Evolutionary conservation across 495 filamentous ascomycete genomes (phyloP).

Genomic region (Penicillium ucsense): DNA sequence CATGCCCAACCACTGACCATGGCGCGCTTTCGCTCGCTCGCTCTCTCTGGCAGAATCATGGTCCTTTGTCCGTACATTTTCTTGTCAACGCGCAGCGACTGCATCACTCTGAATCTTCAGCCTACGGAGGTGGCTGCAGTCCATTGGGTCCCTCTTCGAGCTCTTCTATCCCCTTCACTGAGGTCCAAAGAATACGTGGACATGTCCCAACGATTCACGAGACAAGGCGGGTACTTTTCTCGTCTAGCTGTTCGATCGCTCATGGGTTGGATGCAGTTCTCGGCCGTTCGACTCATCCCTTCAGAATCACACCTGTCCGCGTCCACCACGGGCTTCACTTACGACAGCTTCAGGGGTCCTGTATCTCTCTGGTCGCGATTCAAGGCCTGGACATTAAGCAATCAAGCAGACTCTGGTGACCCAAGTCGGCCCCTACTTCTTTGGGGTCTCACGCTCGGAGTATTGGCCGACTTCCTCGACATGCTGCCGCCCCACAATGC

Average conservation of each 20-base stretch:
- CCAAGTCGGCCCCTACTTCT: constrained; percentile 47
- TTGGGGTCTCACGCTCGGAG: constrained; percentile 68
- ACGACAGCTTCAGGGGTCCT: constrained; percentile 11
- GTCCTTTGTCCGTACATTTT: constrained; percentile 71
- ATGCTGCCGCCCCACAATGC: constrained; percentile 56
- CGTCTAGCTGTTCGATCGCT: constrained; percentile 43
- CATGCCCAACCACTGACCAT: not conserved
- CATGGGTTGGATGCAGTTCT: constrained; percentile 63
- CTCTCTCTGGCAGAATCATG: constrained; percentile 46
- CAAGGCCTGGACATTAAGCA: constrained; percentile 22
- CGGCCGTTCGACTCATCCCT: constrained; percentile 55
- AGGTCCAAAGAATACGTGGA: constrained; percentile 59
- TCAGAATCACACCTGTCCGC: constrained; percentile 51
- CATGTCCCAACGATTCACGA: constrained; percentile 53
- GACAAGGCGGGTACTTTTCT: constrained; percentile 38
- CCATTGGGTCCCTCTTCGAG: constrained; percentile 67
- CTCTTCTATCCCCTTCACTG: constrained; percentile 50
- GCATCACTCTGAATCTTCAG: constrained; percentile 54
- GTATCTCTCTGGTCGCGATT: constrained; percentile 15
- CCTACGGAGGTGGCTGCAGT: constrained; percentile 64
- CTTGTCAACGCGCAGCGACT: constrained; percentile 46
- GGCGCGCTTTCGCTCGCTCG: constrained; percentile 4
- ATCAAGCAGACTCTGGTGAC: constrained; percentile 23
- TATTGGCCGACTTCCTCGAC: constrained; percentile 64
- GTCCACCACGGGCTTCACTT: constrained; percentile 36